Evolutionary conservation across 176 grass and related monocot genomes (phyloP).

Genomic region (Tillandsia leiboldiana): DNA sequence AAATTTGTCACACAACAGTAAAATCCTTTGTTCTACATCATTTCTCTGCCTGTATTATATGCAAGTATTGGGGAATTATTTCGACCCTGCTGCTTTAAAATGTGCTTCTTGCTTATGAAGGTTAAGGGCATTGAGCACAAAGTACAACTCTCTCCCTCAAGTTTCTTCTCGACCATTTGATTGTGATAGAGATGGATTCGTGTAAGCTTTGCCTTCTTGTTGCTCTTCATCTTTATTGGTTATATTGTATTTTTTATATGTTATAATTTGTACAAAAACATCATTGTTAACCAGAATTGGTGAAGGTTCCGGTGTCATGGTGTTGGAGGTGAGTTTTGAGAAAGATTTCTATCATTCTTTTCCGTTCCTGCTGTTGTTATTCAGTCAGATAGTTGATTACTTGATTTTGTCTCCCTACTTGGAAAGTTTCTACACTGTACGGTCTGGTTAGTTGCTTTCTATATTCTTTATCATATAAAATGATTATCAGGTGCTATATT

Average conservation of each 20-base stretch:
- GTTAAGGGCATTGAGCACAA: constrained; percentile 77
- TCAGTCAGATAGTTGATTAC: neutral
- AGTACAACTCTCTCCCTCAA: constrained; percentile 53
- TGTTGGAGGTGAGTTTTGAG: constrained; percentile 72
- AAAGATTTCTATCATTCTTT: neutral
- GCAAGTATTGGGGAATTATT: neutral
- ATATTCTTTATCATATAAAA: no score
- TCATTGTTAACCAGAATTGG: constrained; percentile 57
- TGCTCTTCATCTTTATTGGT: constrained; percentile 1
- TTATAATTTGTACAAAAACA: constrained; percentile 22
- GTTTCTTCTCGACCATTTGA: constrained; percentile 82
- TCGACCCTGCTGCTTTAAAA: neutral
- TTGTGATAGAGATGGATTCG: constrained; percentile 95
- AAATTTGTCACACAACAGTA: neutral
- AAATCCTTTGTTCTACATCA: neutral
- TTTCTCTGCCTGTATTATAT: neutral
- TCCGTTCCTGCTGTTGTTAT: neutral
- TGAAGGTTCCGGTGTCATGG: constrained; percentile 91
- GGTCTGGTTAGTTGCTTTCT: no score
- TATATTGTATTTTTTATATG: neutral
- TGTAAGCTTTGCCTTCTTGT: constrained; percentile 36
- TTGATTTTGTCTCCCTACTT: neutral
- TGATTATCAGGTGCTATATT: no score
- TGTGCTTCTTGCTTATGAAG: constrained; percentile 23
- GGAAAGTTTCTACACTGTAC: no score